Base-by-base conservation (phyloP, 1,284 basidiomycete genomes). In the Takashimella tepidaria region DNA sequence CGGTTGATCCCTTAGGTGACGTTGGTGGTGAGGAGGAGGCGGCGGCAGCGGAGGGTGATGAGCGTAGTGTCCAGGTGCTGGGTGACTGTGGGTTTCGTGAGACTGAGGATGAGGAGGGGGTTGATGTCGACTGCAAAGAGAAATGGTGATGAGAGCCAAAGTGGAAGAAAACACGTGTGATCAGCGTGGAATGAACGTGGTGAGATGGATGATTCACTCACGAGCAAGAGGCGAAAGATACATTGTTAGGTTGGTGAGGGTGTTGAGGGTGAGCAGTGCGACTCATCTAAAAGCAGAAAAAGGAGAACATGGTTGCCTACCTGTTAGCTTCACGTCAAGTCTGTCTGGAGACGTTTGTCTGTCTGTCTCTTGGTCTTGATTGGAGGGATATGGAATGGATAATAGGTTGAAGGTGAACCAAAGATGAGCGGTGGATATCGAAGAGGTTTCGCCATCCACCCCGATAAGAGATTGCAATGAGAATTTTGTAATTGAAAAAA, bases 321-420 rank as follows among this genome's bases (percentile, higher is more conserved):
- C 31, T 37, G 31, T 37, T 16, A 37, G 31, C 31, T 8, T 37
- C 89, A n/a, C n/a, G n/a, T n/a, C n/a, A n/a, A n/a, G n/a, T n/a
- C 16, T 37, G 31, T 37, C 31, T 37, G 31, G 16, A 8, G 31
- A 37, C 16, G 31, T 37, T 37, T 37, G 31, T 37, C 31, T 74
- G 63, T 52, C 82, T 82, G 75, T 92, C 82, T 51, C 92, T 76
- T 1, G 90, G 90, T 53, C 81, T 81, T 1, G 82, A 77, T 27
- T 74, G 67, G 60, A 88, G 82, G 24, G 77, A 53, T 0, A 86
- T 84, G 1, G 84, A 79, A 44, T 88, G 77, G 45, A 80, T 70
- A 54, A 83, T 83, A 11, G 78, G 69, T n/a, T n/a, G n/a, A n/a
- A n/a, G n/a, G n/a, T n/a, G n/a, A n/a, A n/a, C n/a, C n/a, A n/a